Evolutionary conservation across 495 filamentous ascomycete species (phyloP).

Genomic region (Umbilicaria muhlenbergii): DNA sequence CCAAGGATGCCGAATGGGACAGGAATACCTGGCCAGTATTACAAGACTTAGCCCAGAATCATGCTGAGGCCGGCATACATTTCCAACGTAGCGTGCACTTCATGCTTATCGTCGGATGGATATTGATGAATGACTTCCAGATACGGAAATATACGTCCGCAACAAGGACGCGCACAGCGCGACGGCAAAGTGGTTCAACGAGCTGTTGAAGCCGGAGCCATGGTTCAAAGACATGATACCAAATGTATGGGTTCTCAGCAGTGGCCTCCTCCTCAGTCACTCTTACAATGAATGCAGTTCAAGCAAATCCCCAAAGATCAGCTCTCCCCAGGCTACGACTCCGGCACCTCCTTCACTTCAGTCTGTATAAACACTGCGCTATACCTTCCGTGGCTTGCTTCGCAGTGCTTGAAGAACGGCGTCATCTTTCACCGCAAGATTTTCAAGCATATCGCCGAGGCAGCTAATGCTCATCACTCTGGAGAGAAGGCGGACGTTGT

Average conservation of each 20-base stretch:
- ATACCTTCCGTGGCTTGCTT: conserved; percentile 72
- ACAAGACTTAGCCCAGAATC: conserved; percentile 45
- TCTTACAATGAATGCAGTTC: conserved; percentile 23
- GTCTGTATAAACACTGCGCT: conserved; percentile 84
- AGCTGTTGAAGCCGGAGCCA: conserved; percentile 50
- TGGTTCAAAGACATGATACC: conserved; percentile 75
- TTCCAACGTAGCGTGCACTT: conserved; percentile 43
- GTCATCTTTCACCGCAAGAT: conserved; percentile 43
- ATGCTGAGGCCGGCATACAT: conserved; percentile 82
- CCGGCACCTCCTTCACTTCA: conserved; percentile 57
- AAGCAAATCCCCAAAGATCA: conserved; percentile 35
- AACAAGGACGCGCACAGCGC: conserved; percentile 38
- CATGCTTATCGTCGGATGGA: background rate
- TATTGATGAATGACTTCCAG: conserved; percentile 15
- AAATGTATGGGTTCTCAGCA: conserved; percentile 31
- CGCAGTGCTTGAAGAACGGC: conserved; percentile 56
- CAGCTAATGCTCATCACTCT: conserved; percentile 44
- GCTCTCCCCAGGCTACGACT: conserved; percentile 45
- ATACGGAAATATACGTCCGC: conserved; percentile 45
- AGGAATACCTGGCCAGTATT: conserved; percentile 52
- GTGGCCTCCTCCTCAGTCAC: background rate
- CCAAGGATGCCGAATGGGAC: conserved; percentile 43
- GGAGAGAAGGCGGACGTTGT: conserved; percentile 51
- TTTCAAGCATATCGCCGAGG: conserved; percentile 61
- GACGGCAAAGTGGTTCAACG: conserved; percentile 39